A percentile compares a stretch with the other conserved stretches of the same genome.
Evolutionary conservation across 1,139 yeast species (phyloP).

Genomic region (Saccharomyces pastorianus): DNA sequence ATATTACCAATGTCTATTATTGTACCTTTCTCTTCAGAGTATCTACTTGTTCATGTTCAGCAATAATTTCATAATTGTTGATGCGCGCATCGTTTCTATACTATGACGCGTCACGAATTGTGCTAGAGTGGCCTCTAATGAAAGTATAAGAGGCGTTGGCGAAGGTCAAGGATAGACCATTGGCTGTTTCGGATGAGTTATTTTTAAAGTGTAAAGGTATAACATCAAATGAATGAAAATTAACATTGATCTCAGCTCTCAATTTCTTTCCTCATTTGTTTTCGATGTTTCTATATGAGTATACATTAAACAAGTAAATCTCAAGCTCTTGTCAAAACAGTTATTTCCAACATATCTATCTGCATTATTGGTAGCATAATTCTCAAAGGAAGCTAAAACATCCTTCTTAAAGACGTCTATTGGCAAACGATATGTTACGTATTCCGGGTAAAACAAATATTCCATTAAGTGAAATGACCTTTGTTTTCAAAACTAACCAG

Average conservation of each 20-base stretch:
- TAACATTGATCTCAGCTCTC: background rate
- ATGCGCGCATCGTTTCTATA: background rate
- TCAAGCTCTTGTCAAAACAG: background rate
- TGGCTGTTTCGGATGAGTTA: background rate
- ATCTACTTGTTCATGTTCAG: background rate
- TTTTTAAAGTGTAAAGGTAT: background rate
- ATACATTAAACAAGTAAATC: background rate
- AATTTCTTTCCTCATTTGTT: background rate
- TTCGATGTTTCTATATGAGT: background rate
- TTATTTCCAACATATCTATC: background rate
- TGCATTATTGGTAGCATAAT: background rate
- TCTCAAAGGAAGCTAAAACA: background rate
- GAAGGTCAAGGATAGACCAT: background rate
- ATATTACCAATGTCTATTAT: conserved; percentile 4
- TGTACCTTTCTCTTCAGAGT: conserved; percentile 5
- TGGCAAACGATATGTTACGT: background rate
- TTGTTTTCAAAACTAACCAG: background rate
- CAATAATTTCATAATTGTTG: background rate
- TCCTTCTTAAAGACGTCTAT: background rate
- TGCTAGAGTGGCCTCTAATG: background rate
- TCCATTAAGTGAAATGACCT: background rate
- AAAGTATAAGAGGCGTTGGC: background rate
- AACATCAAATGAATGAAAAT: background rate
- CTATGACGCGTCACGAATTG: background rate
- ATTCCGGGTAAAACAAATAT: background rate